These are phyloP conservation scores for Microdochium bolleyi DNA, from an alignment of 2,329 filamentous ascomycete species.

Conservation along the genomic window DNA sequence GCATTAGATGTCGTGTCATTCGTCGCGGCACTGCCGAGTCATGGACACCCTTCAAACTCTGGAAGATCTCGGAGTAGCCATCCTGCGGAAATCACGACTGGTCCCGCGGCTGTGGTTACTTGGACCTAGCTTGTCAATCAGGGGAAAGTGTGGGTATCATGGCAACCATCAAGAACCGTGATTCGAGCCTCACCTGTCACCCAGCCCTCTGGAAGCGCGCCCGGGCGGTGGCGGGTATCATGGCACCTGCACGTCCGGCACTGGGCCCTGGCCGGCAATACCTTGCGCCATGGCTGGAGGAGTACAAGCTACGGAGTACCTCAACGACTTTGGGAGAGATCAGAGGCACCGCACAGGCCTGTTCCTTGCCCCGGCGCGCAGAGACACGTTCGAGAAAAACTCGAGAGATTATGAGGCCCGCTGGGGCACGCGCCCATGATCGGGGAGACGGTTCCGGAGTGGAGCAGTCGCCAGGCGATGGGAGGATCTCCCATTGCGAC, in stretches of 20 bases:
- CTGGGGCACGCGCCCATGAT: conserved; percentile 13
- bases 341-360: neutral
- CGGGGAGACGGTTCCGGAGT: conserved; percentile 21
- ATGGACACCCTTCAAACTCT: too few species aligned
- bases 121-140: too few species aligned
- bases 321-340: neutral
- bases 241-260: neutral
- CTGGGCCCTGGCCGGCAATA: neutral
- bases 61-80: too few species aligned
- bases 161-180: too few species aligned
- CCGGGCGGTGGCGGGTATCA: too few species aligned
- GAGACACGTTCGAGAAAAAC: conserved; percentile 24
- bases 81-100: too few species aligned
- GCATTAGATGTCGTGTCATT: too few species aligned
- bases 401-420: conserved; percentile 16
- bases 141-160: too few species aligned
- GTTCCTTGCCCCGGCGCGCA: conserved; percentile 11
- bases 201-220: too few species aligned
- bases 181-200: too few species aligned
- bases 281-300: neutral
- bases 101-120: too few species aligned
- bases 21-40: too few species aligned
- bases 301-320: neutral
- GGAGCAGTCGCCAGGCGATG: conserved; percentile 10
- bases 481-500: conserved; percentile 16